Evolutionary conservation across 2,329 filamentous ascomycete species (phyloP), one percentile per base, ranked within the genome.

Genomic region (Geosmithia morbida): DNA sequence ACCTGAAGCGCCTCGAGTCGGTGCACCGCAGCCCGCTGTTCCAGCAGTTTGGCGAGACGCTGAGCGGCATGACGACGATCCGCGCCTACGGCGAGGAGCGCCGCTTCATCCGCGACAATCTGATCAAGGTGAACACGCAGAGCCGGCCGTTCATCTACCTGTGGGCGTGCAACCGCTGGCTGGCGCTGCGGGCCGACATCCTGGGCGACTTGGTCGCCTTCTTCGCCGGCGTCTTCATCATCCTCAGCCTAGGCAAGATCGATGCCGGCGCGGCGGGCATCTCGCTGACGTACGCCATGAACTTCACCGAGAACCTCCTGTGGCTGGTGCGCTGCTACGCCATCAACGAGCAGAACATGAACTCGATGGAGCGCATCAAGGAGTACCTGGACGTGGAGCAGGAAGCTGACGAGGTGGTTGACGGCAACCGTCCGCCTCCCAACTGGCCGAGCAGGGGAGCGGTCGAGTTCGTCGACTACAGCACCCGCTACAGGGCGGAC

Each of bases 311-410:
- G 63, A 97, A 95, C 54, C 85, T 98, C 7, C 69, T 98, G 17
- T 98, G 92, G 92, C 81, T 97, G 48, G 89, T 98, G 29, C 83
- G 92, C 44, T 74, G 96, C 14, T 98, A 98, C 62, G 84, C 89
- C 0, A 80, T 86, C 59, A 96, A 97, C 58, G 92, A 98, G 66
- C 92, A 98, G 65, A 97, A 96, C 66, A 97, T 98, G 92, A 98
- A 98, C 66, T 90, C 90, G 2, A 89, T 97, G 45, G 92, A 98
- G 66, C 86, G 92, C 58, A 83, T 98, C 59, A 94, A 95, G 68
- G 92, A 98, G 61, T 98, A 97, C 59, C 76, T 97, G 37, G 87
- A 97, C 43, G 85, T 98, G 1, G 90, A 97, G 56, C 90, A 96
- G 62, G 92, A 98, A 66, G 89, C 92, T 1, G 71, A 76, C 1